Evolutionary conservation across 495 filamentous ascomycete species (phyloP).

Genomic region (Penicillium pulvis): DNA sequence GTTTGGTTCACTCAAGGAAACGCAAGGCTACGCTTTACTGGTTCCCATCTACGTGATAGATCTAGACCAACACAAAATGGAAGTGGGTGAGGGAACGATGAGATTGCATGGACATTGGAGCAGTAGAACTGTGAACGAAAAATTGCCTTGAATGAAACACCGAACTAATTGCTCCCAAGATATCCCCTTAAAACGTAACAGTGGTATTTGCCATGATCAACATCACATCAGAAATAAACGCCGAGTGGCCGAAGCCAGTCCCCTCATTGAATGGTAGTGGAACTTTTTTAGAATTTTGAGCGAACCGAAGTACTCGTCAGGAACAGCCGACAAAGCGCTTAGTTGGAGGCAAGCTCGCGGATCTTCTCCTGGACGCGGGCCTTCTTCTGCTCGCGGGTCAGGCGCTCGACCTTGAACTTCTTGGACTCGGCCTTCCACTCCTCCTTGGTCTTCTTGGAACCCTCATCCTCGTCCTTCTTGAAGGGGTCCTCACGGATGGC

Average conservation of each 20-base stretch:
- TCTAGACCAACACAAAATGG: slow-evolving; percentile 6
- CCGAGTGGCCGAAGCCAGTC: slow-evolving; percentile 29
- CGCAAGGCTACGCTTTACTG: slow-evolving; percentile 2
- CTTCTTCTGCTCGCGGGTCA: slow-evolving; percentile 76
- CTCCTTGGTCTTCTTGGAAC: slow-evolving; percentile 87
- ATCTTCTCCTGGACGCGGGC: slow-evolving; percentile 87
- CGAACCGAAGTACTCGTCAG: slow-evolving; percentile 23
- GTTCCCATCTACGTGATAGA: slow-evolving; percentile 21
- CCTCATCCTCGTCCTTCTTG: slow-evolving; percentile 85
- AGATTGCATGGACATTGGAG: slow-evolving; percentile 38
- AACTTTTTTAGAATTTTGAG: slow-evolving; percentile 27
- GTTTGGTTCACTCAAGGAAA: not conserved
- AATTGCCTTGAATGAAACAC: slow-evolving; percentile 37
- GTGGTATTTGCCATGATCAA: slow-evolving; percentile 36
- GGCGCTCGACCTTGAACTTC: slow-evolving; percentile 79
- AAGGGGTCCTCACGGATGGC: slow-evolving; percentile 97
- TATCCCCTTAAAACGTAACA: slow-evolving; percentile 27
- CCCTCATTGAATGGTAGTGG: slow-evolving; percentile 27
- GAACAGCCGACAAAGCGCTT: slow-evolving; percentile 28
- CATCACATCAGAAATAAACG: slow-evolving; percentile 33
- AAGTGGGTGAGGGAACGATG: slow-evolving; percentile 34
- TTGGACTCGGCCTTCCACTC: slow-evolving; percentile 94
- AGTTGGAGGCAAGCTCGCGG: slow-evolving; percentile 55
- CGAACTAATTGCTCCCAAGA: slow-evolving; percentile 35
- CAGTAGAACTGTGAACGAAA: slow-evolving; percentile 36